A percentile compares a stretch with the other conserved stretches of the same genome.
These are phyloP conservation scores for Iris macrosiphon DNA, from an alignment of 106 monocot species.

Conservation along the genomic window DNA sequence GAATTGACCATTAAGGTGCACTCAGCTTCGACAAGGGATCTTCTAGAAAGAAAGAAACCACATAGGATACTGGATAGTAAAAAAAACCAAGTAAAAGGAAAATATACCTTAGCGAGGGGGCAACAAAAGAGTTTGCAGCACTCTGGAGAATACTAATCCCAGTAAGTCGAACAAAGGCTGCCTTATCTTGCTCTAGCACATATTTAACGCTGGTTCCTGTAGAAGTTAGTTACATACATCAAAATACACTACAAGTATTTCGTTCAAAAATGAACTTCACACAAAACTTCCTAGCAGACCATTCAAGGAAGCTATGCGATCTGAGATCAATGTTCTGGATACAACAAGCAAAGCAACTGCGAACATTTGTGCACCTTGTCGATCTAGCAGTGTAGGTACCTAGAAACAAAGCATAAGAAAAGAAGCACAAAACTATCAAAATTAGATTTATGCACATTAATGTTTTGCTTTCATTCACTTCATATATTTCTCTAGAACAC, in stretches of 20 bases:
- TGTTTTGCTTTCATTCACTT: not conserved
- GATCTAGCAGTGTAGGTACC: constrained; percentile 81
- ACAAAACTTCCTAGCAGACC: constrained; percentile 33
- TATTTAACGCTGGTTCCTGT: constrained; percentile 96
- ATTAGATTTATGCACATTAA: not conserved
- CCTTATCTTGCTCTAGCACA: constrained; percentile 94
- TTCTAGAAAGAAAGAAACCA: too few relatives aligned
- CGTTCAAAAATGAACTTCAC: not conserved
- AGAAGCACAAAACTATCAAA: not conserved
- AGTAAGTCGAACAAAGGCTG: constrained; percentile 77
- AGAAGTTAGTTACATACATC: constrained; percentile 4
- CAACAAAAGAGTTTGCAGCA: constrained; percentile 87
- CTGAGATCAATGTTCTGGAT: constrained; percentile 95
- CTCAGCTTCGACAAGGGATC: not conserved
- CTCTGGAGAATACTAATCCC: constrained; percentile 95
- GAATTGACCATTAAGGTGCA: not conserved
- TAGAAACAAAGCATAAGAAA: constrained; percentile 20
- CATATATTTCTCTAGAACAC: not conserved
- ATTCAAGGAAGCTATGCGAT: constrained; percentile 98
- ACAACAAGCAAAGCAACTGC: constrained; percentile 88
- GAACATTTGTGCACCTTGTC: constrained; percentile 89
- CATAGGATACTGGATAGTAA: not conserved
- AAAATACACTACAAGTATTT: not conserved
- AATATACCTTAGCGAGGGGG: constrained; percentile 80
- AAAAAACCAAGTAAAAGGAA: not conserved